These are phyloP conservation scores for Beauveria bassiana DNA, from an alignment of 2,329 filamentous ascomycete genomes.

Conservation along the genomic window DNA sequence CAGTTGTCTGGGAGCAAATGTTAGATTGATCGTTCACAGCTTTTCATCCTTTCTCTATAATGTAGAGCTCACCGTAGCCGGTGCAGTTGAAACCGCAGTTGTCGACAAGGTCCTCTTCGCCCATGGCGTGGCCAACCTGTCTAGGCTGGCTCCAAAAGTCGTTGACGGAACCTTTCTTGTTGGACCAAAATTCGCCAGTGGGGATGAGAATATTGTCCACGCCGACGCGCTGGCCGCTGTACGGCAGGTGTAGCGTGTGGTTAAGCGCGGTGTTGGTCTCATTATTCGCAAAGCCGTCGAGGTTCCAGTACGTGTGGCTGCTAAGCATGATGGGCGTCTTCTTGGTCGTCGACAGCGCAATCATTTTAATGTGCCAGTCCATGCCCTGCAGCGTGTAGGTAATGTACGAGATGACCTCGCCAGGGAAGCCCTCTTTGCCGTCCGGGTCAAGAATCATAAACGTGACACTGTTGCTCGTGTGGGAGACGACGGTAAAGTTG, in stretches of 20 bases:
- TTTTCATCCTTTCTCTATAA: not conserved
- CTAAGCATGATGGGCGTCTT: slow-evolving; percentile 79
- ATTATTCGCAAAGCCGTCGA: slow-evolving; percentile 71
- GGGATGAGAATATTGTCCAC: slow-evolving; percentile 67
- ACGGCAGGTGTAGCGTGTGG: slow-evolving; percentile 66
- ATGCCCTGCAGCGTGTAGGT: slow-evolving; percentile 62
- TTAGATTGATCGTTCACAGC: not conserved
- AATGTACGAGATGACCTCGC: slow-evolving; percentile 65
- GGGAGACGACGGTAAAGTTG: slow-evolving; percentile 68
- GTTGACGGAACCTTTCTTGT: slow-evolving; percentile 59
- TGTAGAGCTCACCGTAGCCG: slow-evolving; percentile 62
- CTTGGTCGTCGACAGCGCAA: slow-evolving; percentile 61
- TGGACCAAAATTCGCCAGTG: slow-evolving; percentile 66
- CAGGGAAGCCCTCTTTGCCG: slow-evolving; percentile 70
- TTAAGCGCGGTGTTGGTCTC: slow-evolving; percentile 58
- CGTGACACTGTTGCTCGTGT: slow-evolving; percentile 61
- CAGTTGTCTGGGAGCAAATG: slow-evolving; percentile 46
- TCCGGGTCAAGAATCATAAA: slow-evolving; percentile 68
- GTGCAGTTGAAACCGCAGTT: slow-evolving; percentile 79
- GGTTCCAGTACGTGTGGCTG: slow-evolving; percentile 71
- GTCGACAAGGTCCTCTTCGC: slow-evolving; percentile 51
- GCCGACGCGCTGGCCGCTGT: slow-evolving; percentile 60
- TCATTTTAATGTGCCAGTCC: slow-evolving; percentile 67
- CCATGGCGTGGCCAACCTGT: slow-evolving; percentile 64
- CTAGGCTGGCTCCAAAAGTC: slow-evolving; percentile 80